Conservation (phyloP, 108 stramenopile genomes). For the Licmophora abbreviata region DNA sequence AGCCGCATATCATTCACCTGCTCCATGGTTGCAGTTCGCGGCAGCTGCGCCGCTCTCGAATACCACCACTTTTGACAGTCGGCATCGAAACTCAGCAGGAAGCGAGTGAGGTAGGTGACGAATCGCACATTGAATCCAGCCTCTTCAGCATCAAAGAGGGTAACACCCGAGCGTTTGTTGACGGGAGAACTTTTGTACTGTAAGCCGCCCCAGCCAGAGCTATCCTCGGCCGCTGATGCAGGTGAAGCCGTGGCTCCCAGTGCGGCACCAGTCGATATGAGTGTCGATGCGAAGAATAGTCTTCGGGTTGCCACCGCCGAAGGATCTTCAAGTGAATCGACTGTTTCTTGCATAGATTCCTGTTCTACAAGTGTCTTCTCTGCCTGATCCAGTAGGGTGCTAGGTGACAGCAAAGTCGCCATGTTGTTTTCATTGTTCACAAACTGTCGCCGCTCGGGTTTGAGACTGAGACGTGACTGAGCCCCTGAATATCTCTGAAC, state of each 20-base stretch:
- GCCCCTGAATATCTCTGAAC: no score
- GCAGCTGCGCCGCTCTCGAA: slow-evolving; percentile 48
- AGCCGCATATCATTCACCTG: slow-evolving; percentile 51
- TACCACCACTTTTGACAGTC: slow-evolving; percentile 79
- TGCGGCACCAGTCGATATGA: slow-evolving; percentile 4
- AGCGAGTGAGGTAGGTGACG: slow-evolving; percentile 72
- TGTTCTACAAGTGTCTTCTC: no score
- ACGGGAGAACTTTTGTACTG: slow-evolving; percentile 50
- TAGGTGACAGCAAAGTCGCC: no score
- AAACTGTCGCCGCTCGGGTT: no score
- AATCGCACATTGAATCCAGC: slow-evolving; percentile 68
- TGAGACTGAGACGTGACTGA: no score
- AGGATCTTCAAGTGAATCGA: no score
- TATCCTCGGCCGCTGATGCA: slow-evolving; percentile 7
- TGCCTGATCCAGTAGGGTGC: no score
- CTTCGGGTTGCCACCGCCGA: slow-evolving; percentile 9
- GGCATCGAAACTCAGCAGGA: slow-evolving; percentile 66
- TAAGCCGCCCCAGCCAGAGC: slow-evolving; percentile 4
- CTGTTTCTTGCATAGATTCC: no score
- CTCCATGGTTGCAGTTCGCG: slow-evolving; percentile 30
- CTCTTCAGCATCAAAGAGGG: slow-evolving; percentile 71
- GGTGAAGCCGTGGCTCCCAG: slow-evolving; percentile 1
- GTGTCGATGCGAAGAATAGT: slow-evolving; percentile 11
- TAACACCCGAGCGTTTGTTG: slow-evolving; percentile 71
- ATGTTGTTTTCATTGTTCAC: no score